These are phyloP conservation scores for Sporothrix protearum DNA, from an alignment of 2,329 filamentous ascomycete genomes.

Conservation along the genomic window DNA sequence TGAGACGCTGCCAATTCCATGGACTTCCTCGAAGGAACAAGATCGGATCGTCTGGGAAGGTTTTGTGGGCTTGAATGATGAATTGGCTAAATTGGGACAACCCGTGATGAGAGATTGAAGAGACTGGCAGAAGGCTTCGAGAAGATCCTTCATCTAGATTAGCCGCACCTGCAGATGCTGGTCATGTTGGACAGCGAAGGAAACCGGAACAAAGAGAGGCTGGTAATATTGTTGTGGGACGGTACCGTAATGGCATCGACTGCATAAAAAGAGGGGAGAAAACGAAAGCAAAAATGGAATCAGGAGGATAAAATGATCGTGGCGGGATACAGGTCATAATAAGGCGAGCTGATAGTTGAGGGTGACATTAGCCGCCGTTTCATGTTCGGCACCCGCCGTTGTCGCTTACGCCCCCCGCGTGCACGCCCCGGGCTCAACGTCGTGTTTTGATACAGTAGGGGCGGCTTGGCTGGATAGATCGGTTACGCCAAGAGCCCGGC, in stretches of 20 bases:
- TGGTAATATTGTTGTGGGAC: not conserved
- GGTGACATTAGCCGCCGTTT: conserved; percentile 27
- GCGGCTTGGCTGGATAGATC: conserved; percentile 17
- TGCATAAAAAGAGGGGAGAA: not conserved
- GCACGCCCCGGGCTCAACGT: not conserved
- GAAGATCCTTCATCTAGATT: conserved; percentile 27
- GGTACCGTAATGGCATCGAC: not conserved
- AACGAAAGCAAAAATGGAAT: not conserved
- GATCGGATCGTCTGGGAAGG: not conserved
- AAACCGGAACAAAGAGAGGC: not conserved
- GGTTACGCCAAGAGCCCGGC: conserved; percentile 18
- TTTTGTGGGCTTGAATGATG: not conserved
- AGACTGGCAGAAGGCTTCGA: conserved; percentile 22
- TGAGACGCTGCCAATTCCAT: not conserved
- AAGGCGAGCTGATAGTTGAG: not conserved
- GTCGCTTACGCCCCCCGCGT: not conserved
- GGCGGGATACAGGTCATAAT: not conserved
- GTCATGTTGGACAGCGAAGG: not conserved
- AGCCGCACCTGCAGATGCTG: conserved; percentile 14
- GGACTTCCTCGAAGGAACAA: not conserved
- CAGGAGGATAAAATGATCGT: not conserved
- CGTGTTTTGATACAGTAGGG: not conserved
- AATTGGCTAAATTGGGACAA: not conserved
- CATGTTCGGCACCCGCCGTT: conserved; percentile 16
- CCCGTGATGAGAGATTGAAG: not conserved